Evolutionary conservation across 1,284 basidiomycete species (phyloP), one percentile per base, ranked within the genome.

Genomic region (Marasmius oreades): DNA sequence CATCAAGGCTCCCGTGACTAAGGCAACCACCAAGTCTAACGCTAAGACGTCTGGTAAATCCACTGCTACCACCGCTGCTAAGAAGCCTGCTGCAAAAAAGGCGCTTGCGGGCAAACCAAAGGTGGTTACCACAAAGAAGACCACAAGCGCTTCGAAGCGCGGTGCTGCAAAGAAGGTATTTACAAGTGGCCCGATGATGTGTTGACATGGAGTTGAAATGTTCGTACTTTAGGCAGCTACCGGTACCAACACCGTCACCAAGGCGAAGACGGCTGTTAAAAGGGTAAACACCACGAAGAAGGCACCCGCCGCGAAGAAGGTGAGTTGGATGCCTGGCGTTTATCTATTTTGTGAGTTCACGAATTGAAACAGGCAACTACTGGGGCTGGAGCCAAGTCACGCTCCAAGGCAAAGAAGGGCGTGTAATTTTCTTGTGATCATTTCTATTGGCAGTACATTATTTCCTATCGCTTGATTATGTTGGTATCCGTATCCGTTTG

Each of bases 211-310:
- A n/a, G 24, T 28, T 18, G 31, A 7, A 50, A 31, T 31, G 57
- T 31, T 18, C 20, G 23, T 52, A 20, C 45, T 51, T 51, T 42
- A 76, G 74, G 67, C 69, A 59, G 70, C 72, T 26, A 76, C 71
- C 52, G 73, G 73, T 11, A 68, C 69, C 2, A 69, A 66, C 28
- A 58, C 68, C 48, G 62, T 69, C 34, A 65, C 70, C 50, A 75
- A 73, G 65, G 71, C 73, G 42, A 72, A 76, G 57, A 68, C 69
- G 33, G 68, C 69, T 24, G 69, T 63, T 18, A 76, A 79, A 70
- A 74, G 71, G 62, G 60, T 66, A 8, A 53, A 66, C 26, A 67
- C 73, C 8, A 24, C 45, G 48, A 64, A 66, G 22, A 71, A 74
- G 67, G 73, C 69, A 20, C 59, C 67, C 2, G 58, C 67, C n/a